Base-by-base conservation (phyloP, 352 stramenopile species). In the Phytophthora foliorum region DNA sequence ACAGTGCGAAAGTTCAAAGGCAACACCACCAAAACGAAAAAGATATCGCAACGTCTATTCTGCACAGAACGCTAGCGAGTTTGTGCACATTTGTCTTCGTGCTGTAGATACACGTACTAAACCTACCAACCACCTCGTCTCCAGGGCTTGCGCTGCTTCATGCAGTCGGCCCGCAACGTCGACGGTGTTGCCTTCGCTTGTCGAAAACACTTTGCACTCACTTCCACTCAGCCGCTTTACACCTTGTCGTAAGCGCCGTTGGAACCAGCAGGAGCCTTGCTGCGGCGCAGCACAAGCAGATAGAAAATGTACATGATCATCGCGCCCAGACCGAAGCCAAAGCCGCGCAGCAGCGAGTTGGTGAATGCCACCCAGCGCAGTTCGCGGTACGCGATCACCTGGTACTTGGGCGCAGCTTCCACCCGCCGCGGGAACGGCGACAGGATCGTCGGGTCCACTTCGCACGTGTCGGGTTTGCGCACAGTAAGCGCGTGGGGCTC, bases 241-340 rank as follows among this genome's bases (percentile, higher is more conserved):
- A 93, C 88, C 74, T 93, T 92, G 69, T 95, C 86, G 57, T 92
- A 94, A 3, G 80, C 81, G 6, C 79, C 69, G 9, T 71, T 72
- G 2, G 71, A 85, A 4, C 69, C 62, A 4, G 46, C 59, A 11
- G 77, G 61, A 49, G 75, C 68, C 50, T 79, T 72, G 58, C 69
- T 88, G 63, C 63, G 75, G 39, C 85, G 81, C 58, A 91, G 69
- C 34, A 89, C 74, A n/a, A 95, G 64, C 59, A 95, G 63, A 65
- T 93, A 94, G 38, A 93, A 78, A 38, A 93, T 79, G 66, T 94
- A 94, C 49, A 94, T 85, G 58, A 93, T 89, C 77, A 97, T 86
- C 24, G 74, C 64, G n/a, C 89, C 88, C 14, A 94, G 72, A 6
- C 81, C 88, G 34, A 95, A 82, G 42, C 80, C 88, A n/a, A 92